These are phyloP conservation scores for Pseudocercospora eumusae DNA, from an alignment of 2,329 filamentous ascomycete species.

Conservation along the genomic window DNA sequence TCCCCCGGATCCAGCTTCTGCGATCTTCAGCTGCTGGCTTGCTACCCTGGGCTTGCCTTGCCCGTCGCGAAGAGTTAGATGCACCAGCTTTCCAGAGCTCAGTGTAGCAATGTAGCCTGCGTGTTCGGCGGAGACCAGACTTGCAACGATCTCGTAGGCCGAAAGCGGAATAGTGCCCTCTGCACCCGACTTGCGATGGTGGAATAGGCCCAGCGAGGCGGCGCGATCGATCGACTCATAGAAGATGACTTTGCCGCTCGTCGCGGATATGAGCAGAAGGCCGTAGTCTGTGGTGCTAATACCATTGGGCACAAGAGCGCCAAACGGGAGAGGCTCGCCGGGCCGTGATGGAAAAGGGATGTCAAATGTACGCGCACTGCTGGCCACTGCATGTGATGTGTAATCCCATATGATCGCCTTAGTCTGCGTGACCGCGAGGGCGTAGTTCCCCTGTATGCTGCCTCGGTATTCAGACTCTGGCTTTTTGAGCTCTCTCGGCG, in stretches of 20 bases:
- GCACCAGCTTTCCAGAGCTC: conserved; percentile 81
- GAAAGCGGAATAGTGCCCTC: conserved; percentile 74
- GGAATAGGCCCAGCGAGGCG: conserved; percentile 78
- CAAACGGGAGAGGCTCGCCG: conserved; percentile 75
- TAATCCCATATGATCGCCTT: conserved; percentile 93
- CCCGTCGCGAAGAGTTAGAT: conserved; percentile 80
- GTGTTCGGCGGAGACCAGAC: conserved; percentile 80
- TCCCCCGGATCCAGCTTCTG: conserved; percentile 59
- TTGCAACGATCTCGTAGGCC: conserved; percentile 70
- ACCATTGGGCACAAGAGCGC: conserved; percentile 76
- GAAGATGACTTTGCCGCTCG: conserved; percentile 81
- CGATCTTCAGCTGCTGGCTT: conserved; percentile 72
- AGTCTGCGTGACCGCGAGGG: conserved; percentile 75
- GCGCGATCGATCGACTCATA: conserved; percentile 95
- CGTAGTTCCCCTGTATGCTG: conserved; percentile 42
- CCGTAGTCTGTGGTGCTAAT: conserved; percentile 79
- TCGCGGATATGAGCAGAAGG: conserved; percentile 80
- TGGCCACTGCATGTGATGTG: conserved; percentile 60
- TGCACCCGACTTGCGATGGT: conserved; percentile 76
- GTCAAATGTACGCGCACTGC: conserved; percentile 77
- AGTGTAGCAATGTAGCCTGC: conserved; percentile 84
- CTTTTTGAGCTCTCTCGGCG: conserved; percentile 72
- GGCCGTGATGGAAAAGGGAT: conserved; percentile 71
- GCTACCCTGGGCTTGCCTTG: conserved; percentile 82
- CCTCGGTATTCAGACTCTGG: conserved; percentile 60